A percentile compares a stretch with the other conserved stretches of the same genome.
Evolutionary conservation across 495 filamentous ascomycete species (phyloP).

Genomic region (Sphaerosporella brunnea): DNA sequence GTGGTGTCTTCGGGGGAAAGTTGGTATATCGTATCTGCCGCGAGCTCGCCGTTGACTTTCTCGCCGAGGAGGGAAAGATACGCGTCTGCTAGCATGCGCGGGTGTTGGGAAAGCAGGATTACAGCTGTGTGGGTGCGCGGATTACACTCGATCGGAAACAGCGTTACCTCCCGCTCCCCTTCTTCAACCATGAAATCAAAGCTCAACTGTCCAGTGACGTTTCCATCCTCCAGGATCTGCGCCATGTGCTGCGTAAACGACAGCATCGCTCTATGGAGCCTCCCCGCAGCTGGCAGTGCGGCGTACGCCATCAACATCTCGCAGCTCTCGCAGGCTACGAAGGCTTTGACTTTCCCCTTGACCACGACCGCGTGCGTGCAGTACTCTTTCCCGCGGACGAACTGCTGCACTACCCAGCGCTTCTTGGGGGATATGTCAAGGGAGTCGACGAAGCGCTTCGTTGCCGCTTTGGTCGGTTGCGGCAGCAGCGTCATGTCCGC

Average conservation of each 20-base stretch:
- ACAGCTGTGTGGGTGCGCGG: slow-evolving; percentile 44
- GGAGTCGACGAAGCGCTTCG: slow-evolving; percentile 35
- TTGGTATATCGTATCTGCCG: background rate
- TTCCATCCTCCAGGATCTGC: slow-evolving; percentile 28
- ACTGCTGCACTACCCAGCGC: slow-evolving; percentile 56
- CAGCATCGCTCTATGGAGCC: slow-evolving; percentile 40
- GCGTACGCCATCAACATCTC: slow-evolving; percentile 46
- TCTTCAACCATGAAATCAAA: slow-evolving; percentile 44
- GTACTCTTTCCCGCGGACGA: slow-evolving; percentile 44
- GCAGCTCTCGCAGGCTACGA: slow-evolving; percentile 42
- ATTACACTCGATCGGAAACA: slow-evolving; percentile 48
- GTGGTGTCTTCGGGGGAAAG: background rate
- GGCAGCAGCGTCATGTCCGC: slow-evolving; percentile 29
- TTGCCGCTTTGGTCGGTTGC: slow-evolving; percentile 34
- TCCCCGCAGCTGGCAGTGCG: slow-evolving; percentile 35
- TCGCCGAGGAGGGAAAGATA: slow-evolving; percentile 28
- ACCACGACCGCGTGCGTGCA: slow-evolving; percentile 51
- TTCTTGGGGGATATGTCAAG: slow-evolving; percentile 36
- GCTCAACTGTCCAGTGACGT: slow-evolving; percentile 50
- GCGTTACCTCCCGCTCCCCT: slow-evolving; percentile 17
- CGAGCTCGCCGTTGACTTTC: background rate
- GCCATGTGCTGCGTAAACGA: slow-evolving; percentile 43
- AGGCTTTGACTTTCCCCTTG: slow-evolving; percentile 39
- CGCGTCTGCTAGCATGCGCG: slow-evolving; percentile 26
- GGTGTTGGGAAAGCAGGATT: slow-evolving; percentile 31